Percentiles rank a stretch among this genome's conserved stretches.
phyloP scores from a whole-genome alignment of 139 green algal species.

The Trebouxia sp. region DNA sequence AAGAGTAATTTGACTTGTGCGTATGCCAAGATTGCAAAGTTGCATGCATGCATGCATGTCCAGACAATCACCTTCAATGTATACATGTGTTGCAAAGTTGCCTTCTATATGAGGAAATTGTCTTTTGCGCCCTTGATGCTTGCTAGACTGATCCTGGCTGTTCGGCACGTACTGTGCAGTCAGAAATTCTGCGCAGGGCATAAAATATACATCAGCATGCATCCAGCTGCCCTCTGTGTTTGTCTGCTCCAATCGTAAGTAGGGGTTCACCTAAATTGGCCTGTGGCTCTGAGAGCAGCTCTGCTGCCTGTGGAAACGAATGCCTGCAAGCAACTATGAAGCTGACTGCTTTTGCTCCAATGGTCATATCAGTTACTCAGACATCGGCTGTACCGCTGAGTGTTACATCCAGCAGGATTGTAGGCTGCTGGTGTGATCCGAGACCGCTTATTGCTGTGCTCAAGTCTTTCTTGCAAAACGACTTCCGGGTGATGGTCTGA shows the following conservation, averaged over 20 bases:
- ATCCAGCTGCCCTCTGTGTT: background rate
- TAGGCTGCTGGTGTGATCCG: too few species aligned
- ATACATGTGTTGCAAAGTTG: conserved; percentile 53
- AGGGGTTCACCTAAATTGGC: background rate
- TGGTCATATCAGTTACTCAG: too few species aligned
- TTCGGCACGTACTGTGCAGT: background rate
- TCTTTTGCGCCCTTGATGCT: conserved; percentile 40
- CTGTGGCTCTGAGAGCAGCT: background rate
- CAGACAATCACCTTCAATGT: conserved; percentile 34
- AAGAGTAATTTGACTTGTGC: background rate
- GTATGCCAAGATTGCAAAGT: background rate
- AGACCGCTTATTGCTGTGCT: too few species aligned
- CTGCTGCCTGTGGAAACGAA: background rate
- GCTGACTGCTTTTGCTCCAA: too few species aligned
- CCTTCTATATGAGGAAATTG: conserved; percentile 52
- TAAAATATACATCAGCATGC: too few species aligned
- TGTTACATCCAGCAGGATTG: too few species aligned
- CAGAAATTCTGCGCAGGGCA: background rate
- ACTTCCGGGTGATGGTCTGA: too few species aligned
- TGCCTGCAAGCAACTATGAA: too few species aligned
- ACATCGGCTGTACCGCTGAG: too few species aligned
- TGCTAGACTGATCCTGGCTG: background rate
- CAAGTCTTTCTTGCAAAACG: too few species aligned
- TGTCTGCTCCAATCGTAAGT: background rate
- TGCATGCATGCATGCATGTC: background rate